A percentile compares a stretch with the other conserved stretches of the same genome.
Conservation (phyloP, 371 early-diverging fungal species). For the Mucor indicus region DNA sequence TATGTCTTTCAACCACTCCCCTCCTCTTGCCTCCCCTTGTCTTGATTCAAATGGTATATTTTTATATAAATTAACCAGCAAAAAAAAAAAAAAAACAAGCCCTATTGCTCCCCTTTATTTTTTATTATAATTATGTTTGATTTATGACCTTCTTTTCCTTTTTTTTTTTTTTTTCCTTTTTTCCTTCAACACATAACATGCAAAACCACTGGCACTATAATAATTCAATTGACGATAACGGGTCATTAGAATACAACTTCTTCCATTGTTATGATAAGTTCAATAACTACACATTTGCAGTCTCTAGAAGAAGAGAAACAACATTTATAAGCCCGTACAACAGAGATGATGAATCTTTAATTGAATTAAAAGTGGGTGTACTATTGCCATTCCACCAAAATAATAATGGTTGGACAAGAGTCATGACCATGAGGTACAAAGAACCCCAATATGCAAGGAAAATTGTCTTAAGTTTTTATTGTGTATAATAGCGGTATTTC, state of each 20-base stretch:
- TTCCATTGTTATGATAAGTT: conserved; percentile 11
- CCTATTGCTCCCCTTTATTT: no score
- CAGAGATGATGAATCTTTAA: conserved; percentile 9
- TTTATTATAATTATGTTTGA: no score
- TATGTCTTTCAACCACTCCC: no score
- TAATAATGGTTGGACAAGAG: conserved; percentile 32
- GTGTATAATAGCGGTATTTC: conserved; percentile 44
- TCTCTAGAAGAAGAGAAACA: conserved; percentile 24
- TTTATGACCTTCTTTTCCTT: not conserved
- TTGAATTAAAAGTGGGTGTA: conserved; percentile 55
- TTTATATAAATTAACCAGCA: no score
- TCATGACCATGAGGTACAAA: conserved; percentile 39
- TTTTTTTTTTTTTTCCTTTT: not conserved
- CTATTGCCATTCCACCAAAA: conserved; percentile 52
- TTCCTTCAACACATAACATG: no score
- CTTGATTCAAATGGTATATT: no score
- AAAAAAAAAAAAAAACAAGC: no score
- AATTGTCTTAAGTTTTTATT: not conserved
- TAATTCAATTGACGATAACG: no score
- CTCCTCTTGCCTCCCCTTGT: no score
- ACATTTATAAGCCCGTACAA: conserved; percentile 31
- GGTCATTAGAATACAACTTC: conserved; percentile 7
- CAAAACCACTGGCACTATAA: no score
- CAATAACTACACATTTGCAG: conserved; percentile 28
- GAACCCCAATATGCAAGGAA: not conserved